These are phyloP conservation scores for Neurospora sp. DNA, from an alignment of 495 filamentous ascomycete species.

Conservation along the genomic window DNA sequence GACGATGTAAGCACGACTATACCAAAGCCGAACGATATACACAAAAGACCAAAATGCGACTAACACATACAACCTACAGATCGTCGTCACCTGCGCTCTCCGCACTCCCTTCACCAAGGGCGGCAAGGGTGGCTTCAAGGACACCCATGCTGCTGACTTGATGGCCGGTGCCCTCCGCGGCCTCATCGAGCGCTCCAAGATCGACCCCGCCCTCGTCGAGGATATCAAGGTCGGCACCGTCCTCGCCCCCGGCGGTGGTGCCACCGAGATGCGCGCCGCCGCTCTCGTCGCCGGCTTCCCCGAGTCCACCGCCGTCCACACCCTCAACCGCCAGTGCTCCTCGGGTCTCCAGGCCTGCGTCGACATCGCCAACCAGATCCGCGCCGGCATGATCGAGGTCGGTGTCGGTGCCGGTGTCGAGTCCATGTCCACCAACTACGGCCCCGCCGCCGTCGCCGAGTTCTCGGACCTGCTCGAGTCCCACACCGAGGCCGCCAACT, in stretches of 20 bases:
- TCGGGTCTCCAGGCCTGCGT: constrained; percentile 82
- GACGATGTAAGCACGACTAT: constrained; percentile 34
- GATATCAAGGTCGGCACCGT: constrained; percentile 91
- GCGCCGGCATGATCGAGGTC: constrained; percentile 84
- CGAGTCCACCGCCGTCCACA: constrained; percentile 68
- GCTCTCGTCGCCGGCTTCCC: constrained; percentile 88
- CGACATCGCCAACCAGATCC: constrained; percentile 87
- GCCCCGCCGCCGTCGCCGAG: constrained; percentile 81
- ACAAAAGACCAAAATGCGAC: neutral
- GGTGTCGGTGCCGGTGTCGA: constrained; percentile 96
- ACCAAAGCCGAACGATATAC: neutral
- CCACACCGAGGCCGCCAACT: constrained; percentile 78
- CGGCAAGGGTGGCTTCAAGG: constrained; percentile 90
- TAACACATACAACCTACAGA: constrained; percentile 28
- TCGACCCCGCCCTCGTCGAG: constrained; percentile 76
- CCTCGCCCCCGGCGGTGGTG: constrained; percentile 84
- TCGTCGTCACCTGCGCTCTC: constrained; percentile 88
- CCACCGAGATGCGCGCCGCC: constrained; percentile 93
- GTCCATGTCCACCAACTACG: constrained; percentile 90
- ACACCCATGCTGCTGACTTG: constrained; percentile 77
- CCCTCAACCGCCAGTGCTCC: constrained; percentile 85
- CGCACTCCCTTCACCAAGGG: constrained; percentile 88
- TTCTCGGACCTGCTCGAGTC: constrained; percentile 87
- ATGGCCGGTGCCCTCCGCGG: constrained; percentile 75
- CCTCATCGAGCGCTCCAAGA: constrained; percentile 71